These are phyloP conservation scores for Spergularia azorica DNA, from an alignment of 179 eudicot genomes.

Conservation along the genomic window DNA sequence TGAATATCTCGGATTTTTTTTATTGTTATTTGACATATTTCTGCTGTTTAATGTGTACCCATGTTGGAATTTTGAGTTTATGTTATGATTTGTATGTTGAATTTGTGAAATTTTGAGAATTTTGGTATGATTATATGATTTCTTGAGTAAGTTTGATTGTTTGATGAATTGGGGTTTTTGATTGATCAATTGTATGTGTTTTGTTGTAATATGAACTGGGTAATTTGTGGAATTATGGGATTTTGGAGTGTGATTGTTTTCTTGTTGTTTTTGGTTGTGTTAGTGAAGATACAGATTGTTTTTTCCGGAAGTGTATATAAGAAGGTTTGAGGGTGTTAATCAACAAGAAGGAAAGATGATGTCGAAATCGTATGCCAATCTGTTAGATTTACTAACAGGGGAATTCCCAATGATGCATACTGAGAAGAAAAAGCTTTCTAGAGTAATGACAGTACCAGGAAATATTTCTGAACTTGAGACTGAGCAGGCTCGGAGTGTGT, in stretches of 20 bases:
- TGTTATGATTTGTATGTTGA: background rate
- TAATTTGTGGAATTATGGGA: slow-evolving; percentile 1
- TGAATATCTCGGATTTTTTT: background rate
- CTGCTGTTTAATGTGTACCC: background rate
- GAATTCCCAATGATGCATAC: slow-evolving; percentile 67
- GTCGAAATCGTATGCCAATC: slow-evolving; percentile 90
- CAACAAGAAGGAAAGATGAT: slow-evolving; percentile 30
- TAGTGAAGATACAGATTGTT: slow-evolving; percentile 22
- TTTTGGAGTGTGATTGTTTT: background rate
- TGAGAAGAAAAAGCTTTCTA: slow-evolving; percentile 53
- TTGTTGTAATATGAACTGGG: slow-evolving; percentile 9
- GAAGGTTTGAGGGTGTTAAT: slow-evolving; percentile 10
- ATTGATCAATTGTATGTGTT: slow-evolving; percentile 20
- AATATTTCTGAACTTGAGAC: slow-evolving; percentile 66
- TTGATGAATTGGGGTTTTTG: background rate
- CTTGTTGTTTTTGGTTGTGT: background rate
- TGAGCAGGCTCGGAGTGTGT: slow-evolving; percentile 65
- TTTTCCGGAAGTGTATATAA: background rate
- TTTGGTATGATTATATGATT: background rate
- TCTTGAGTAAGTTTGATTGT: slow-evolving; percentile 22
- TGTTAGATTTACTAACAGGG: slow-evolving; percentile 75
- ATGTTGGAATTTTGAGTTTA: background rate
- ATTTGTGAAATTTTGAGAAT: background rate
- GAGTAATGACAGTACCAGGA: slow-evolving; percentile 91
- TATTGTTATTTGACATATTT: background rate